phyloP scores from a whole-genome alignment of 2,329 filamentous ascomycete species.

The Lecanicillium sp. region DNA sequence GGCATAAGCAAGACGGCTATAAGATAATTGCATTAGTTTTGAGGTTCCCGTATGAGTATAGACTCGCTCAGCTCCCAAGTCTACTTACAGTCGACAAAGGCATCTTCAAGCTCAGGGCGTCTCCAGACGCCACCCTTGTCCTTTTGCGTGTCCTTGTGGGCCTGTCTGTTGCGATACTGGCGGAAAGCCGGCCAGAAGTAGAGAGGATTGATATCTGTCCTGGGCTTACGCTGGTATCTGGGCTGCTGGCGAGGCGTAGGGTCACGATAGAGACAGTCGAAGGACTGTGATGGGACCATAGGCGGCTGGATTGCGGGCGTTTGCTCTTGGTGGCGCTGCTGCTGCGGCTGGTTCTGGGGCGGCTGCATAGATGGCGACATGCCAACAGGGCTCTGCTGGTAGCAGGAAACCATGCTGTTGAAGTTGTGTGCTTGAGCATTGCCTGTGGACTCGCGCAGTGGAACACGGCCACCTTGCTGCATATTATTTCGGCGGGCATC shows the following conservation, averaged over 20 bases:
- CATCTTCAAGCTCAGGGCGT: constrained; percentile 50
- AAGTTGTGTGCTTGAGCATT: constrained; percentile 39
- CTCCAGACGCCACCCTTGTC: constrained; percentile 49
- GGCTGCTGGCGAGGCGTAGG: constrained; percentile 28
- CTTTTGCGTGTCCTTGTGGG: constrained; percentile 51
- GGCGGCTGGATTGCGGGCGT: constrained; percentile 41
- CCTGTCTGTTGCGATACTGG: constrained; percentile 57
- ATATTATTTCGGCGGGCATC: constrained; percentile 34
- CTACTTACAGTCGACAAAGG: constrained; percentile 56
- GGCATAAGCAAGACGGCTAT: constrained; percentile 57
- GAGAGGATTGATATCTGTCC: constrained; percentile 45
- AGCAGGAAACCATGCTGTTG: constrained; percentile 34
- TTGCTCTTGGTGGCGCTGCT: too few species aligned
- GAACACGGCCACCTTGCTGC: constrained; percentile 28
- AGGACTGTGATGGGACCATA: constrained; percentile 41
- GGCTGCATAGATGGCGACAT: constrained; percentile 32
- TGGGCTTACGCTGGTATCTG: constrained; percentile 24
- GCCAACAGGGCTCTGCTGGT: constrained; percentile 32
- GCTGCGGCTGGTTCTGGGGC: neutral
- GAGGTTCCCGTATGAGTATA: too few species aligned
- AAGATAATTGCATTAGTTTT: constrained; percentile 1
- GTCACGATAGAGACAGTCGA: constrained; percentile 30
- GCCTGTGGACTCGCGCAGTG: constrained; percentile 43
- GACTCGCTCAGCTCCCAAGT: too few species aligned
- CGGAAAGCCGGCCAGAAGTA: constrained; percentile 55